Conservation (phyloP, 148 eudicot genomes). For the Oxyria digyna region DNA sequence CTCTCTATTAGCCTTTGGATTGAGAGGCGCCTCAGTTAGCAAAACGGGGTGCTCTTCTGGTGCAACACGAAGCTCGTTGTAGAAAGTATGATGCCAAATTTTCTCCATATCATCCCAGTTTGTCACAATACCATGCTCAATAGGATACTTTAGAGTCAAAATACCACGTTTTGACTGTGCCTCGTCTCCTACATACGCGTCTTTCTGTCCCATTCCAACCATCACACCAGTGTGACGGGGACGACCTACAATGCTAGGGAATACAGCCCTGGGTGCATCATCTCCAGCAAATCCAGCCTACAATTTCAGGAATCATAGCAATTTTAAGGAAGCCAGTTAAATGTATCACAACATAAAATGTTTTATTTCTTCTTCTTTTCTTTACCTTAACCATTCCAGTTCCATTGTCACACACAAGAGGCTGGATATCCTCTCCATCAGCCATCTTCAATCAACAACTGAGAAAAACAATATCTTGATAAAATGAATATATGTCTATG, state of each 20-base stretch:
- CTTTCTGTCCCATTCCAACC: slow-evolving; percentile 94
- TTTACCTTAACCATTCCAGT: slow-evolving; percentile 10
- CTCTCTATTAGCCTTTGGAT: slow-evolving; percentile 92
- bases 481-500: neutral
- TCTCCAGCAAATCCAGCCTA: slow-evolving; percentile 97
- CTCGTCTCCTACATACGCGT: slow-evolving; percentile 82
- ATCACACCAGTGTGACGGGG: slow-evolving; percentile 90
- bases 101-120: slow-evolving; percentile 97
- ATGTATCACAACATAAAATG: neutral
- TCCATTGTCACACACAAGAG: slow-evolving; percentile 10
- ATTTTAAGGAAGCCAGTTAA: neutral
- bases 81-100: slow-evolving; percentile 88
- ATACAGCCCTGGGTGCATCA: slow-evolving; percentile 85
- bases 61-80: slow-evolving; percentile 84
- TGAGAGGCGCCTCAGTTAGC: slow-evolving; percentile 77
- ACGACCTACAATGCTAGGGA: slow-evolving; percentile 86
- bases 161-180: slow-evolving; percentile 94
- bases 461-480: neutral
- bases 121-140: slow-evolving; percentile 88
- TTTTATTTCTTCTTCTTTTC: neutral
- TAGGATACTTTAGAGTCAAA: slow-evolving; percentile 68
- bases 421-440: slow-evolving; percentile 7
- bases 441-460: neutral
- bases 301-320: neutral
- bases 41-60: slow-evolving; percentile 91